phyloP scores from a whole-genome alignment of 2,329 filamentous ascomycete species.

The Diplodia intermedia region DNA sequence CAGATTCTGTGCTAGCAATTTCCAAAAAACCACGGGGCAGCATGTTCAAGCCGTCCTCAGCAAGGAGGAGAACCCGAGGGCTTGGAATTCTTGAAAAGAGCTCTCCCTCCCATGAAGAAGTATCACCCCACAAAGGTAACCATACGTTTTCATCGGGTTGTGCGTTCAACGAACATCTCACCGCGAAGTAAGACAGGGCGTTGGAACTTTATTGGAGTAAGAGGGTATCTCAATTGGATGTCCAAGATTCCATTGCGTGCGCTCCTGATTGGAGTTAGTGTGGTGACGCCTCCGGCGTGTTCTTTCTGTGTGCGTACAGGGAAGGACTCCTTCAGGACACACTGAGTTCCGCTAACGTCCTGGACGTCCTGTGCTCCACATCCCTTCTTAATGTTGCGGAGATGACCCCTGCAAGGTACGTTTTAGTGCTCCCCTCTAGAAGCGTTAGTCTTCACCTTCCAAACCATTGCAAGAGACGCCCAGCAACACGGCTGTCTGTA shows the following conservation, averaged over 20 bases:
- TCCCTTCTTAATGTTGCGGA: not conserved
- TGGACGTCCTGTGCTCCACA: not conserved
- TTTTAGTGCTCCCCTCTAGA: not conserved
- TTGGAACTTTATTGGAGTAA: not conserved
- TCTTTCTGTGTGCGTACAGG: not conserved
- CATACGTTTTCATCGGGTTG: not conserved
- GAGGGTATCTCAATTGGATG: not conserved
- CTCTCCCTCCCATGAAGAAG: not conserved
- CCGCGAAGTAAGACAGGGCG: not conserved
- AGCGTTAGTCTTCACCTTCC: not conserved
- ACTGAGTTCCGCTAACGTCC: not conserved
- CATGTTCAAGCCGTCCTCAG: not conserved
- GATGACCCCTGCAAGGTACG: slow-evolving; percentile 24
- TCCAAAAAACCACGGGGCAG: not conserved
- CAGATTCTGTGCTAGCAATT: not conserved
- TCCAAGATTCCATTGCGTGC: not conserved
- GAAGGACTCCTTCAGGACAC: not conserved
- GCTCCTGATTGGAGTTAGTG: not conserved
- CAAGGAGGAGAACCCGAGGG: not conserved
- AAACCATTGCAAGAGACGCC: not conserved
- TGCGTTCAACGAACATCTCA: not conserved
- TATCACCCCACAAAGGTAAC: not conserved
- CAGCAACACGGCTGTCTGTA: not conserved
- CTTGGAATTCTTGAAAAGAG: not conserved
- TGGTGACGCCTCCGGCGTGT: not conserved